These are phyloP conservation scores for Boletus rufocinnamomeus DNA, from an alignment of 768 basidiomycete genomes.

Conservation along the genomic window DNA sequence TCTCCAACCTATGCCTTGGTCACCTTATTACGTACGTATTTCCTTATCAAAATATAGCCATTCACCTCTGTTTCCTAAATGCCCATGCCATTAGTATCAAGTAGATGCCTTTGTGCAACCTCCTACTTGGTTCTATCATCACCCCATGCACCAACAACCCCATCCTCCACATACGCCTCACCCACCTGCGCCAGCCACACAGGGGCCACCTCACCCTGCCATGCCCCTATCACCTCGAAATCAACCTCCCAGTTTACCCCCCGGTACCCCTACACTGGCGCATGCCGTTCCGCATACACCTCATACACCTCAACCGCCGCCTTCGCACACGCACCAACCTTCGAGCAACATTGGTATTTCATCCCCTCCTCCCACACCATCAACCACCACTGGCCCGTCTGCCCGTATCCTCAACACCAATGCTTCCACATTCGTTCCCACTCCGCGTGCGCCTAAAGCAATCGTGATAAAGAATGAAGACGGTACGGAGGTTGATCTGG, in stretches of 20 bases:
- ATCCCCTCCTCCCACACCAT: slow-evolving; percentile 70
- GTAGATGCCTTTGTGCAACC: slow-evolving; percentile 51
- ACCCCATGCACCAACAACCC: slow-evolving; percentile 37
- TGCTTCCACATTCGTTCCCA: slow-evolving; percentile 69
- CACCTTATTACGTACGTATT: slow-evolving; percentile 59
- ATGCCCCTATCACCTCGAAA: slow-evolving; percentile 75
- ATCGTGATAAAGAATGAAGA: slow-evolving; percentile 63
- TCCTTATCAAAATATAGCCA: background rate
- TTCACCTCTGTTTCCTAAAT: slow-evolving; percentile 1
- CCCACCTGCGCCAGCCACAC: slow-evolving; percentile 37
- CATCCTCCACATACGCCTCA: slow-evolving; percentile 52
- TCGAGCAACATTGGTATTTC: slow-evolving; percentile 50
- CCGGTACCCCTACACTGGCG: slow-evolving; percentile 67
- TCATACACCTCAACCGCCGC: slow-evolving; percentile 51
- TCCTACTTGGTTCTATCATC: slow-evolving; percentile 43
- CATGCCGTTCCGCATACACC: slow-evolving; percentile 53
- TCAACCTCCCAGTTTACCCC: slow-evolving; percentile 52
- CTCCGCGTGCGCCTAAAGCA: slow-evolving; percentile 40
- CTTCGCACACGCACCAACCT: slow-evolving; percentile 42
- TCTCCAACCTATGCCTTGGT: slow-evolving; percentile 45
- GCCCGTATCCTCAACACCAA: slow-evolving; percentile 55
- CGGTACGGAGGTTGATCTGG: slow-evolving; percentile 65
- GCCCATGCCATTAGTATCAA: slow-evolving; percentile 38
- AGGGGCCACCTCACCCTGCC: slow-evolving; percentile 45
- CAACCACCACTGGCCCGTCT: slow-evolving; percentile 45